phyloP scores from a whole-genome alignment of 78 protist genomes.

The Dictyostelium firmibasis region DNA sequence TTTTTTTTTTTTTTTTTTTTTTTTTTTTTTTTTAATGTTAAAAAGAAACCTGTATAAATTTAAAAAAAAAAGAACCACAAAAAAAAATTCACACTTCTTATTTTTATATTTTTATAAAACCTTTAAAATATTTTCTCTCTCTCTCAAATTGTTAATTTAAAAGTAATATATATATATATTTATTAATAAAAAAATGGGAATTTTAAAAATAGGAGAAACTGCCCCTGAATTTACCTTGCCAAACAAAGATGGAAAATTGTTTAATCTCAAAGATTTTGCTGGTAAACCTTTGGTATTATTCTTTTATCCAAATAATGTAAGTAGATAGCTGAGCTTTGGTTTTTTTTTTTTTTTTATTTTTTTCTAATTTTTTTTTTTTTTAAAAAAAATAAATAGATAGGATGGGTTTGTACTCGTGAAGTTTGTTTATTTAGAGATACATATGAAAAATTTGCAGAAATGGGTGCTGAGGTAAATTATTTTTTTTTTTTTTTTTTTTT shows the following conservation, averaged over 20 bases:
- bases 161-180: too few relatives aligned
- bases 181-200: background rate
- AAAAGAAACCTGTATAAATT: too few relatives aligned
- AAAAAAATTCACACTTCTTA: too few relatives aligned
- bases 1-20: background rate
- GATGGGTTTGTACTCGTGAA: background rate
- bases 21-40: too few relatives aligned
- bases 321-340: too few relatives aligned
- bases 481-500: background rate
- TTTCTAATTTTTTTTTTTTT: too few relatives aligned
- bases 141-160: too few relatives aligned
- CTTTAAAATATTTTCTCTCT: too few relatives aligned
- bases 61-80: too few relatives aligned
- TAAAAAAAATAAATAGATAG: too few relatives aligned
- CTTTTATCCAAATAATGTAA: conserved; percentile 4
- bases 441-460: conserved; percentile 4
- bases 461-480: conserved; percentile 21
- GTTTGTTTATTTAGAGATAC: conserved; percentile 5
- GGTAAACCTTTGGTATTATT: conserved; percentile 27
- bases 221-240: conserved; percentile 24
- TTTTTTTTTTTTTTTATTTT: too few relatives aligned
- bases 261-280: background rate
- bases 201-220: conserved; percentile 40
- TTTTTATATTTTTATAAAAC: too few relatives aligned
- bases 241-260: background rate